A percentile compares a stretch with the other conserved stretches of the same genome.
These are phyloP conservation scores for Lyophyllum decastes DNA, from an alignment of 768 basidiomycete species.

Conservation along the genomic window DNA sequence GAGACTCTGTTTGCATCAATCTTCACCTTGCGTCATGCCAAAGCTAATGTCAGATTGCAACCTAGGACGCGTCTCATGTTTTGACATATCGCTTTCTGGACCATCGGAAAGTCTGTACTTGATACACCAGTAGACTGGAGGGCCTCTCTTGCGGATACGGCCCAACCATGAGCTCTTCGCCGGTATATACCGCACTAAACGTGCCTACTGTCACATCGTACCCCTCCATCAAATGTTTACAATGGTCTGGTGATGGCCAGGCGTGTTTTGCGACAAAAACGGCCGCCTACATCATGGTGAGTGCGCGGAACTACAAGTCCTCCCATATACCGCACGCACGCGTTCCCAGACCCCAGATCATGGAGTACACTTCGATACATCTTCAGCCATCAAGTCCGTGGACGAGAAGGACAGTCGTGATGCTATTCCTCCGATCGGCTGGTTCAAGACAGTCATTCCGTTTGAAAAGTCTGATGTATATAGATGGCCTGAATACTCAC, in stretches of 20 bases:
- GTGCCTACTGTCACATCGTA: slow-evolving; percentile 61
- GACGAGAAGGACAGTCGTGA: slow-evolving; percentile 28
- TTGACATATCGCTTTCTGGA: background rate
- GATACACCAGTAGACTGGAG: background rate
- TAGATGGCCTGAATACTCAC: slow-evolving; percentile 51
- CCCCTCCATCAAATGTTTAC: slow-evolving; percentile 60
- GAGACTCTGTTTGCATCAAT: background rate
- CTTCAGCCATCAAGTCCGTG: slow-evolving; percentile 48
- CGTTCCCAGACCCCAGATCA: slow-evolving; percentile 65
- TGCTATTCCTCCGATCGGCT: slow-evolving; percentile 47
- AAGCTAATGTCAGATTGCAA: background rate
- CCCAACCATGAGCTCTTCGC: slow-evolving; percentile 6
- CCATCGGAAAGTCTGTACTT: background rate
- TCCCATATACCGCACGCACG: background rate
- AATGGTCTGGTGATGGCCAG: slow-evolving; percentile 80
- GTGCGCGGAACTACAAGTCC: slow-evolving; percentile 9
- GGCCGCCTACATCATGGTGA: slow-evolving; percentile 70
- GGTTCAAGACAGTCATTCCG: slow-evolving; percentile 78
- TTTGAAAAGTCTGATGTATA: slow-evolving; percentile 43
- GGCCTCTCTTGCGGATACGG: background rate
- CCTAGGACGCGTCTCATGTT: background rate
- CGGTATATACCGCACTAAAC: slow-evolving; percentile 52
- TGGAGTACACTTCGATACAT: slow-evolving; percentile 66
- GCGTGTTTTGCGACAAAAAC: slow-evolving; percentile 64
- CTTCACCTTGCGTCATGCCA: background rate